A percentile compares a stretch with the other conserved stretches of the same genome.
Conservation (phyloP, 441 rosid species). For the Populus hybrid region DNA sequence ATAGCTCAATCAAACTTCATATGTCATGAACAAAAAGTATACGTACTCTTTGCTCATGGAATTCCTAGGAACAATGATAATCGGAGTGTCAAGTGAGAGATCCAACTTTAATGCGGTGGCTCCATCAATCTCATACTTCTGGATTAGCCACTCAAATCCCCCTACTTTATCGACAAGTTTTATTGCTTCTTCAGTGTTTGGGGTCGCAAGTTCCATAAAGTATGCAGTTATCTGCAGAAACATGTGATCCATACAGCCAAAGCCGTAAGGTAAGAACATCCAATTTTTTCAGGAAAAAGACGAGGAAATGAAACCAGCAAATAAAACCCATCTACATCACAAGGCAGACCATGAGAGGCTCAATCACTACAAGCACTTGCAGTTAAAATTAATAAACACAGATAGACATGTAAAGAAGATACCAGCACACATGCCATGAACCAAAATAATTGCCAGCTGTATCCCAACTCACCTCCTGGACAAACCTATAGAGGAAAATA, state of each 20-base stretch:
- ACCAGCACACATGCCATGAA: neutral
- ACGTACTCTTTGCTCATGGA: constrained; percentile 93
- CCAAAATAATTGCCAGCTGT: constrained; percentile 2
- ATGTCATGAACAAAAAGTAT: constrained; percentile 18
- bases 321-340: neutral
- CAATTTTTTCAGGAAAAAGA: constrained; percentile 1
- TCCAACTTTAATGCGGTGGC: constrained; percentile 91
- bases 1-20: constrained; percentile 1
- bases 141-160: constrained; percentile 95
- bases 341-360: neutral
- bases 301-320: neutral
- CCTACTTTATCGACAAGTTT: constrained; percentile 99
- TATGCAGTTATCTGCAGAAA: constrained; percentile 78
- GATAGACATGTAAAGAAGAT: neutral
- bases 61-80: constrained; percentile 85
- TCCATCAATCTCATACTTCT: constrained; percentile 97
- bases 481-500: constrained; percentile 94
- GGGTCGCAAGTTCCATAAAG: constrained; percentile 97
- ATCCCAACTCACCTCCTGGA: constrained; percentile 81
- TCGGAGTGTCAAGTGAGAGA: constrained; percentile 92
- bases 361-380: neutral
- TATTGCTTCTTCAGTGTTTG: constrained; percentile 92
- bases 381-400: neutral
- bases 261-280: constrained; percentile 11
- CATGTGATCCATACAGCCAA: constrained; percentile 22